Conservation (phyloP, 2,329 filamentous ascomycete genomes). For the Colletotrichum tropicicola region DNA sequence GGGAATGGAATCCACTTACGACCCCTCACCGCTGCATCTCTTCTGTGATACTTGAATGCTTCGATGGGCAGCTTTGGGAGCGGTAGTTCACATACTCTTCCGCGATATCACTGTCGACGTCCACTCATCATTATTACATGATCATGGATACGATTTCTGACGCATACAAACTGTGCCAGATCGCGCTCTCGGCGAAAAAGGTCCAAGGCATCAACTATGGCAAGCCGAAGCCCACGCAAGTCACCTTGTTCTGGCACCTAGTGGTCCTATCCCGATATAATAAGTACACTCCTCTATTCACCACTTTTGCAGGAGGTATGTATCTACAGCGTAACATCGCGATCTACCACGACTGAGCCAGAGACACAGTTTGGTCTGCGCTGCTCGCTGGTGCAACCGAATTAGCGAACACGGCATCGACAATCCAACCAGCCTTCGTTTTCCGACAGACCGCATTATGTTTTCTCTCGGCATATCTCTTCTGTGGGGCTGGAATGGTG, state of each 20-base stretch:
- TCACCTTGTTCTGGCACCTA: slow-evolving; percentile 21
- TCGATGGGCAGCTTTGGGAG: neutral
- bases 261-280: slow-evolving; percentile 26
- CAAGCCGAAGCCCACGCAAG: slow-evolving; percentile 18
- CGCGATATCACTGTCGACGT: neutral
- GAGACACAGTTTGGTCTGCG: slow-evolving; percentile 24
- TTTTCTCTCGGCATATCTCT: slow-evolving; percentile 35
- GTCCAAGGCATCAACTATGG: slow-evolving; percentile 19
- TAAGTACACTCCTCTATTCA: slow-evolving; percentile 27
- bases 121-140: slow-evolving; percentile 13
- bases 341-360: neutral
- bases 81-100: neutral
- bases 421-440: slow-evolving; percentile 29
- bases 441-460: slow-evolving; percentile 34
- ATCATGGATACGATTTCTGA: slow-evolving; percentile 13
- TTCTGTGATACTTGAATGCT: too few species aligned
- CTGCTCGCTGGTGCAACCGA: slow-evolving; percentile 24
- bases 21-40: too few species aligned
- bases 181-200: slow-evolving; percentile 21
- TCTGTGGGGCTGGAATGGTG: slow-evolving; percentile 40
- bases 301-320: slow-evolving; percentile 27
- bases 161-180: slow-evolving; percentile 11
- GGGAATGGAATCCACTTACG: too few species aligned
- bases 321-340: neutral
- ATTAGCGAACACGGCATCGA: neutral